These are phyloP conservation scores for Cruciata laevipes DNA, from an alignment of 257 asterid species.

Conservation along the genomic window DNA sequence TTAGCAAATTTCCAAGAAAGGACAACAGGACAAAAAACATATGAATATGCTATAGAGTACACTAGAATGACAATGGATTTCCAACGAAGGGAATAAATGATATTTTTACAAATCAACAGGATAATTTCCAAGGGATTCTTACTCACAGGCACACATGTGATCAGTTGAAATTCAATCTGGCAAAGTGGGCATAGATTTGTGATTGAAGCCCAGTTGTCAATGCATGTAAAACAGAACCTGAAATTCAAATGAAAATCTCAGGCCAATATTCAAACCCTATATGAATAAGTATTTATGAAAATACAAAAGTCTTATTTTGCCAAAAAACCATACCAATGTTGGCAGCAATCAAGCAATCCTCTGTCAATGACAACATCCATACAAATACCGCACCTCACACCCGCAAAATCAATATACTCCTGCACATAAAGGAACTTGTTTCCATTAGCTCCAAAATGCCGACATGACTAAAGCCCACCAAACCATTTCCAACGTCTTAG, in stretches of 20 bases:
- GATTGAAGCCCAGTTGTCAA: conserved; percentile 98
- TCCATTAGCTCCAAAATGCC: neutral
- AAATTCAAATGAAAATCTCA: conserved; percentile 25
- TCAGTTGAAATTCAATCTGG: conserved; percentile 92
- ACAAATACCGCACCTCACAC: conserved; percentile 96
- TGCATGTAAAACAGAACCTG: conserved; percentile 99
- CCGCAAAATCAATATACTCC: conserved; percentile 63
- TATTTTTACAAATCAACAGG: conserved; percentile 5
- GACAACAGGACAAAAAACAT: neutral
- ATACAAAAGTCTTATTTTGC: neutral
- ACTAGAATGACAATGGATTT: conserved; percentile 4
- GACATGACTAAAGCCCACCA: neutral
- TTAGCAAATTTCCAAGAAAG: conserved; percentile 11
- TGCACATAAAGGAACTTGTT: conserved; percentile 23
- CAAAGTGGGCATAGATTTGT: conserved; percentile 97
- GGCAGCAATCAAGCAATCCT: conserved; percentile 98
- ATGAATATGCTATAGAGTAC: conserved; percentile 4
- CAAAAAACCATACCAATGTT: conserved; percentile 60
- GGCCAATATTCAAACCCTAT: conserved; percentile 18
- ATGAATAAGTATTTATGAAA: conserved; percentile 13
- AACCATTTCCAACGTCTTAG: neutral
- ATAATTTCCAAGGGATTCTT: conserved; percentile 14
- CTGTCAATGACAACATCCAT: conserved; percentile 83
- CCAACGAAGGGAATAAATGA: neutral
- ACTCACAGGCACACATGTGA: conserved; percentile 99